phyloP scores from a whole-genome alignment of 441 rosid species.

The Macaranga tanarius region DNA sequence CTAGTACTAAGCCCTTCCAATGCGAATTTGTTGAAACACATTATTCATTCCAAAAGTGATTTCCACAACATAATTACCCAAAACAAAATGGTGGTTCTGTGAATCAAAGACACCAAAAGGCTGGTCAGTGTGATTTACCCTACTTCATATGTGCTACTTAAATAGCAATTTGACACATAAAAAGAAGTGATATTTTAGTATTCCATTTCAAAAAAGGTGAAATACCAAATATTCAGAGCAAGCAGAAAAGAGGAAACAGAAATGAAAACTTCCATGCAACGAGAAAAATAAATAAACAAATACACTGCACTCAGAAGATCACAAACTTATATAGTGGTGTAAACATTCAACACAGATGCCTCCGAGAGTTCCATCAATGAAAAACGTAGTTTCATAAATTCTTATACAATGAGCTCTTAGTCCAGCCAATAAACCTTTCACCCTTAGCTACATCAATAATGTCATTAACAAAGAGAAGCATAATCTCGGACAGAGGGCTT shows the following conservation, averaged over 20 bases:
- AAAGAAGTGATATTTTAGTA: background rate
- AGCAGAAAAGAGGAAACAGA: background rate
- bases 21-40: background rate
- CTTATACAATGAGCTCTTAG: background rate
- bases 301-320: conserved; percentile 7
- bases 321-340: background rate
- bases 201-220: background rate
- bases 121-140: background rate
- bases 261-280: background rate
- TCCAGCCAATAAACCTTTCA: background rate
- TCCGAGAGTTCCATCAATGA: background rate
- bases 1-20: background rate
- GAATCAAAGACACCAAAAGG: background rate
- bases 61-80: background rate
- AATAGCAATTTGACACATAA: background rate
- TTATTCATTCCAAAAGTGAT: background rate
- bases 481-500: background rate
- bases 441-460: background rate
- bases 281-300: background rate
- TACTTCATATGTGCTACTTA: background rate
- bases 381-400: background rate
- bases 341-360: background rate
- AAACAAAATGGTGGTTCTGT: background rate
- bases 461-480: background rate
- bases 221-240: background rate